phyloP scores from a whole-genome alignment of 2,329 filamentous ascomycete genomes.

The Ilyonectria sp. region DNA sequence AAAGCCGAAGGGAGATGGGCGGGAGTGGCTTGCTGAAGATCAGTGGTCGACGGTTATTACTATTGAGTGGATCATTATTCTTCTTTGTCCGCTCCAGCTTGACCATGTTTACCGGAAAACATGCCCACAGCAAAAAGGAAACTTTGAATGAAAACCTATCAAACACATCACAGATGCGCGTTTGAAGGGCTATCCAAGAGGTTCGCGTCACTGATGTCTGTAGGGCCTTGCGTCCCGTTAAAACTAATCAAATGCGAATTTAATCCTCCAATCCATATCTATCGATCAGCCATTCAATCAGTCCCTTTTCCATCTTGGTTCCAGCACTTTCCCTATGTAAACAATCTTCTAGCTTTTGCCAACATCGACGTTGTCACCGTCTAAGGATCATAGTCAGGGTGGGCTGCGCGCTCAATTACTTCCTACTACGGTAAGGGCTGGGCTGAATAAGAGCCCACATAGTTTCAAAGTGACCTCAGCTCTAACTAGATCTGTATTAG shows the following conservation, averaged over 20 bases:
- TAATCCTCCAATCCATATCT: neutral
- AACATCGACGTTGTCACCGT: no score
- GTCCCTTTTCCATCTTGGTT: neutral
- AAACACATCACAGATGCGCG: no score
- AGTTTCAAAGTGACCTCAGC: neutral
- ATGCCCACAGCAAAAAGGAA: no score
- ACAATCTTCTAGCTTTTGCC: no score
- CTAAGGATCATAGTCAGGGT: no score
- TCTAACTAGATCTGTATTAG: neutral
- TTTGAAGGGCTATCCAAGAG: no score
- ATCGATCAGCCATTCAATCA: neutral
- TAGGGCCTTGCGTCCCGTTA: no score
- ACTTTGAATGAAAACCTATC: no score
- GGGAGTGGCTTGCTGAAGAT: neutral
- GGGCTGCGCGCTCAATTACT: constrained; percentile 33
- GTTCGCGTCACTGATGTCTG: neutral
- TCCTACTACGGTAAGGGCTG: constrained; percentile 18
- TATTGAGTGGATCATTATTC: no score
- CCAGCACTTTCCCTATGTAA: neutral
- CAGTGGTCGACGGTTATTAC: neutral
- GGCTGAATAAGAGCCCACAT: neutral
- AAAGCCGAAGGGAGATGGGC: neutral
- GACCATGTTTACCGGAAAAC: no score
- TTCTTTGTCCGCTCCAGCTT: no score
- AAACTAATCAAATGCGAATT: neutral